Evolutionary conservation across 306 rosid species (phyloP), one percentile per base, ranked within the genome.

Genomic region (Abrus pulchellus): DNA sequence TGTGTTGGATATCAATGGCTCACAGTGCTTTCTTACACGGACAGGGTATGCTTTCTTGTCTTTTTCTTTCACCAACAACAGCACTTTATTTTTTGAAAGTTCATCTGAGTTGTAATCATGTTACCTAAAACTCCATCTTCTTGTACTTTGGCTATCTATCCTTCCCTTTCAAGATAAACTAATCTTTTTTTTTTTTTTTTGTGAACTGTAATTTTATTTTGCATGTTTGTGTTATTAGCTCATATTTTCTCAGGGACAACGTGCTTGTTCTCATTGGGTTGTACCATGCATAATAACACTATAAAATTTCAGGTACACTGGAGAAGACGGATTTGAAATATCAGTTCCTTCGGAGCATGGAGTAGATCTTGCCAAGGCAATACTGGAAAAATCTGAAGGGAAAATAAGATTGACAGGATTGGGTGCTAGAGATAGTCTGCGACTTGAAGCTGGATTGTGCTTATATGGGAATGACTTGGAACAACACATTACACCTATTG

Each of bases 271-370:
- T n/a, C 67, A 55, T 20, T 30, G 47, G 44, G 49, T 33, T 28
- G 28, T 67, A 28, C 70, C 47, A 45, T 59, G 67, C 83, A 50
- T 74, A 44, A 74, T 83, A 69, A 28, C 76, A 29, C 11, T n/a
- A 11, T 12, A 81, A 79, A 67, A 33, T 83, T 76, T 87, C 88
- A 96, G 99, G 84, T 96, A 96, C 87, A 96, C 98, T 7, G 99
- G 99, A 33, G 99, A 96, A 85, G 99, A 96, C 86, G 99, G 99
- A 76, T 96, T 96, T 84, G 99, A 96, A 88, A 96, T 96, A 50
- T 96, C 99, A 72, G 97, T 96, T 62, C 98, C 98, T 44, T 92
- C 97, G 1, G 99, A 96, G 85, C 32, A 86, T 77, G 97, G 90
- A 20, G 38, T 93, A 72, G 98, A 92, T 77, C 99, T 96, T 86